Percentiles rank a stretch among this genome's conserved stretches.
phyloP scores from a whole-genome alignment of 2,329 filamentous ascomycete species.

The Bisporella sp. region DNA sequence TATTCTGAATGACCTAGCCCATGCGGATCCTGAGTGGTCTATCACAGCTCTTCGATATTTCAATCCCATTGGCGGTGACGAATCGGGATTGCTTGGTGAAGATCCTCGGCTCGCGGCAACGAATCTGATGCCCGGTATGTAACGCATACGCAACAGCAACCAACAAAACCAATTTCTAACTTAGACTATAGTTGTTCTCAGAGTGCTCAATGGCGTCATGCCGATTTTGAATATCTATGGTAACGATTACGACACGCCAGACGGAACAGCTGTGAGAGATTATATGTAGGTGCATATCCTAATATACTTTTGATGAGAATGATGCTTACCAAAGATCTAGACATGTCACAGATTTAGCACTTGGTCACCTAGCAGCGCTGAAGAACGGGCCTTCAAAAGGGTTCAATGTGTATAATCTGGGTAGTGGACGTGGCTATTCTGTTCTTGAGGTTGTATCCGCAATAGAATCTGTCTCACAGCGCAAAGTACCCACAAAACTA shows the following conservation, averaged over 20 bases:
- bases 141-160: slow-evolving; percentile 77
- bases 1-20: slow-evolving; percentile 54
- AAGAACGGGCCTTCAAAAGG: slow-evolving; percentile 26
- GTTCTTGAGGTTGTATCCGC: slow-evolving; percentile 37
- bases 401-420: slow-evolving; percentile 40
- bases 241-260: slow-evolving; percentile 56
- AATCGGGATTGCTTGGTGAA: slow-evolving; percentile 56
- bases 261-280: slow-evolving; percentile 60
- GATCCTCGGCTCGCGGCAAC: slow-evolving; percentile 54
- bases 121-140: slow-evolving; percentile 65
- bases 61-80: slow-evolving; percentile 60
- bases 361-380: slow-evolving; percentile 55
- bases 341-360: slow-evolving; percentile 58
- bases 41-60: slow-evolving; percentile 61
- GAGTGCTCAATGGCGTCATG: slow-evolving; percentile 49
- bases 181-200: slow-evolving; percentile 54
- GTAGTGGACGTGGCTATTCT: slow-evolving; percentile 38
- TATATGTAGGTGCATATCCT: slow-evolving; percentile 40
- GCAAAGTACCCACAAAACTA: slow-evolving; percentile 31
- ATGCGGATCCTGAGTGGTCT: slow-evolving; percentile 53
- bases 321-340: not conserved
- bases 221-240: slow-evolving; percentile 54
- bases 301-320: not conserved
- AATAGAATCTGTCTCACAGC: slow-evolving; percentile 31
- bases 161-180: slow-evolving; percentile 91